Conservation (phyloP, 2,329 filamentous ascomycete species). For the Colletotrichum kahawae region DNA sequence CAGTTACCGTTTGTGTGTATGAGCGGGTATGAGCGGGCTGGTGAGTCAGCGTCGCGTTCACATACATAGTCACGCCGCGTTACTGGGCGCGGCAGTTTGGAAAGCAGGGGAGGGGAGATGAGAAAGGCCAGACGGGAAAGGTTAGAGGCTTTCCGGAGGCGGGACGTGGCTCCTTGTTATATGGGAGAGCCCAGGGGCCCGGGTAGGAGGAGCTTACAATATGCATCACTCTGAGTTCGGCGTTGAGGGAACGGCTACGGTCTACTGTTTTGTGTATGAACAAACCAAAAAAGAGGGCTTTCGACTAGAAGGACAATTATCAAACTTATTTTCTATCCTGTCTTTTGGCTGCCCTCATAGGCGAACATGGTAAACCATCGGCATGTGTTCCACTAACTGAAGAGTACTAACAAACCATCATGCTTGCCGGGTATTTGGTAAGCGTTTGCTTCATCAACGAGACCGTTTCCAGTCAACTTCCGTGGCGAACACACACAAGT, state of each 20-base stretch:
- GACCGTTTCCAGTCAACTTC: not conserved
- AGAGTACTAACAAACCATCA: not conserved
- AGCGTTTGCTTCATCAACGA: not conserved
- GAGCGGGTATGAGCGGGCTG: slow-evolving; percentile 51
- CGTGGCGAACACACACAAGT: not conserved
- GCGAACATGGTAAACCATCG: not conserved
- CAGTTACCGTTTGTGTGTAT: slow-evolving; percentile 81
- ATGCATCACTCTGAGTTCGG: slow-evolving; percentile 21
- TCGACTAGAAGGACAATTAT: slow-evolving; percentile 11
- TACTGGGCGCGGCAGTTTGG: not conserved
- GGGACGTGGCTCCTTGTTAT: not conserved
- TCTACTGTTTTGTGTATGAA: slow-evolving; percentile 21
- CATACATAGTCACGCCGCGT: not conserved
- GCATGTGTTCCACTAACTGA: not conserved
- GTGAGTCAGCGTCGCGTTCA: not conserved
- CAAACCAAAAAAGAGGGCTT: slow-evolving; percentile 10
- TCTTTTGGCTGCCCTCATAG: not conserved
- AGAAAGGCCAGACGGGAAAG: not conserved
- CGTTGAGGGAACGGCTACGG: slow-evolving; percentile 21
- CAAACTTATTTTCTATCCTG: not conserved
- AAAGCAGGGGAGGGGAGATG: not conserved
- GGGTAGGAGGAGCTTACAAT: slow-evolving; percentile 4
- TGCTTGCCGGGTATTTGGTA: not conserved
- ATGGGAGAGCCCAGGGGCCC: not conserved
- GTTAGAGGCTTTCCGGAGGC: not conserved